phyloP scores from a whole-genome alignment of 2,329 filamentous ascomycete species.

The Botrytis squamosa region DNA sequence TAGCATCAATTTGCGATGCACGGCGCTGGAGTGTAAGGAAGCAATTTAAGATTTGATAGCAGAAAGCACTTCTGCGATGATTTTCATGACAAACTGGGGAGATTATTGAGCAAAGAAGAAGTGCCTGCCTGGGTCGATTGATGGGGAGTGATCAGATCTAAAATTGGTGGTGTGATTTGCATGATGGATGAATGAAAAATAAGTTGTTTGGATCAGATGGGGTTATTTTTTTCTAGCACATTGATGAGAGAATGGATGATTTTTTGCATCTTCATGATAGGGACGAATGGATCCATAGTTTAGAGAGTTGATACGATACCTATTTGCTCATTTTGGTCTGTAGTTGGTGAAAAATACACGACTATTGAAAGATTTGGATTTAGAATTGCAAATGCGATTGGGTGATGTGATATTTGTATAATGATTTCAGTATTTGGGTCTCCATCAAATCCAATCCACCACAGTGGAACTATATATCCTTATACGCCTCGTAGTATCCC shows the following conservation, averaged over 20 bases:
- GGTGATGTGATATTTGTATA: neutral
- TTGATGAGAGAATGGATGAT: constrained; percentile 8
- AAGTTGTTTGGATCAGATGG: neutral
- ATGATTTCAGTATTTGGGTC: neutral
- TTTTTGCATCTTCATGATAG: neutral
- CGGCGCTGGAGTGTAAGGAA: constrained; percentile 15
- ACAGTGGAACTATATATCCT: neutral
- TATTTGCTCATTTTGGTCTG: constrained; percentile 6
- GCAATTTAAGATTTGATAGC: constrained; percentile 1
- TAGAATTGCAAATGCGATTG: neutral
- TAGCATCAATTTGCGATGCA: constrained; percentile 17
- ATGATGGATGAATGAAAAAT: constrained; percentile 10
- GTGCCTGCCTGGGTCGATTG: neutral
- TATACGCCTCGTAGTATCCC: neutral
- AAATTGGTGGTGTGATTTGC: neutral
- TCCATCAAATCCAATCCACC: neutral
- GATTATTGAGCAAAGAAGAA: neutral
- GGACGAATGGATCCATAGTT: constrained; percentile 9
- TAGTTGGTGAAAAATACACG: neutral
- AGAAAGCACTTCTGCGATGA: constrained; percentile 8
- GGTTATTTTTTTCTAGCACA: neutral
- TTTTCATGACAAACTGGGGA: constrained; percentile 11
- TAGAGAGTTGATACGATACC: constrained; percentile 17
- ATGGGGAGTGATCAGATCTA: neutral
- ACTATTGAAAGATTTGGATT: neutral